Evolutionary conservation across 306 rosid genomes (phyloP).

Genomic region (Malus sylvestris): DNA sequence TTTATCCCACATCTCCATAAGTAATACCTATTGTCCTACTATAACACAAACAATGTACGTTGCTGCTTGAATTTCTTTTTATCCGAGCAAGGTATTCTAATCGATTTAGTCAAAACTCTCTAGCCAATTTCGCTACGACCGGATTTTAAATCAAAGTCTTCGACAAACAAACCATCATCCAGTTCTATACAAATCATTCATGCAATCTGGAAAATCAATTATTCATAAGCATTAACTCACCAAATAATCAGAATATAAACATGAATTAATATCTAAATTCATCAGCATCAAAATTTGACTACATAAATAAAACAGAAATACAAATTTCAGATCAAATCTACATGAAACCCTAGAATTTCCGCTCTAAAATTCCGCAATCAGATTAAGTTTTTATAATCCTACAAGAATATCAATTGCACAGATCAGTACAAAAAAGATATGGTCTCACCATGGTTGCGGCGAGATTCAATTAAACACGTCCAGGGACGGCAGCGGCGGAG

Average conservation of each 20-base stretch:
- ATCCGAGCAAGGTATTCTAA: not conserved
- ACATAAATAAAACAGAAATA: not conserved
- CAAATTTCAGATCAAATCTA: constrained; percentile 22
- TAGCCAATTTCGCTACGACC: no score
- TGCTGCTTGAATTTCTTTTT: not conserved
- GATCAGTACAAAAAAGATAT: constrained; percentile 5
- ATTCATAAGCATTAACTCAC: not conserved
- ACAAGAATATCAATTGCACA: constrained; percentile 13
- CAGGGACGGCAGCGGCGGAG: constrained; percentile 44
- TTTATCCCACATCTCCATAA: not conserved
- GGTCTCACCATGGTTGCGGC: constrained; percentile 23
- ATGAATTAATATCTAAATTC: not conserved
- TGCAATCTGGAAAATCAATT: not conserved
- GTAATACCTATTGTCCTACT: not conserved
- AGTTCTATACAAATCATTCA: not conserved
- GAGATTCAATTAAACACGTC: constrained; percentile 48
- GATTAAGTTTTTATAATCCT: constrained; percentile 5
- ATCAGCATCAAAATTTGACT: not conserved
- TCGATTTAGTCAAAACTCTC: not conserved
- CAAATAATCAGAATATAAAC: not conserved
- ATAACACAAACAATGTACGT: not conserved
- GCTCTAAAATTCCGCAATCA: not conserved
- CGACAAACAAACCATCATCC: not conserved
- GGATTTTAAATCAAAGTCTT: not conserved
- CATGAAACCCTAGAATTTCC: constrained; percentile 2